Percentiles rank a stretch among this genome's conserved stretches.
phyloP scores from a whole-genome alignment of 768 basidiomycete species.

The Termitomyces sp. region DNA sequence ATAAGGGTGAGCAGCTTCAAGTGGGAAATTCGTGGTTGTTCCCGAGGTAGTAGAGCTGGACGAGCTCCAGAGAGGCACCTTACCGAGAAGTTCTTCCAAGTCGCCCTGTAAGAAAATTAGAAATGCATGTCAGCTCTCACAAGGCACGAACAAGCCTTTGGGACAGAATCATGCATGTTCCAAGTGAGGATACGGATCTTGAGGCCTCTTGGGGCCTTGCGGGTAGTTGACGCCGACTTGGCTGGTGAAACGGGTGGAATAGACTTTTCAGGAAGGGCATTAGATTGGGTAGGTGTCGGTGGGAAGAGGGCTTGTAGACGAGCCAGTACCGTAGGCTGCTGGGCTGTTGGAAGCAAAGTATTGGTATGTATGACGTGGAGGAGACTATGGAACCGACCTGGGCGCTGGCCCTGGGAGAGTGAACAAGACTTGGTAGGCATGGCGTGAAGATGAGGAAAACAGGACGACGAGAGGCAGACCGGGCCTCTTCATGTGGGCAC shows the following conservation, averaged over 20 bases:
- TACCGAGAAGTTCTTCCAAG: conserved; percentile 67
- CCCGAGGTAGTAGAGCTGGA: conserved; percentile 24
- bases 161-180: conserved; percentile 86
- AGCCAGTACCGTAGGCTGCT: conserved; percentile 14
- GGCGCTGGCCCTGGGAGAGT: neutral
- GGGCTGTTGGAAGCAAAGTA: neutral
- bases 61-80: conserved; percentile 45
- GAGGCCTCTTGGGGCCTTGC: conserved; percentile 26
- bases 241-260: conserved; percentile 5
- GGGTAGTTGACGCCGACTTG: neutral
- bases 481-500: neutral
- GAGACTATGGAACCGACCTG: neutral
- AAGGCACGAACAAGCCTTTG: conserved; percentile 48
- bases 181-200: conserved; percentile 74
- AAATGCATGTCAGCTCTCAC: neutral
- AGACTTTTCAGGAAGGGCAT: conserved; percentile 11
- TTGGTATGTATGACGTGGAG: neutral
- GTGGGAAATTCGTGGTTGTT: conserved; percentile 45
- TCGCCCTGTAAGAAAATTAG: conserved; percentile 53
- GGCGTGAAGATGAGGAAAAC: neutral
- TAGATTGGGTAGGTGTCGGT: conserved; percentile 4
- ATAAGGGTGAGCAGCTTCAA: conserved; percentile 63
- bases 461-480: neutral
- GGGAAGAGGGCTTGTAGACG: conserved; percentile 22
- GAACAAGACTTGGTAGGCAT: neutral